phyloP scores from a whole-genome alignment of 75 land plant species.

The Isoetes taiwanensis region DNA sequence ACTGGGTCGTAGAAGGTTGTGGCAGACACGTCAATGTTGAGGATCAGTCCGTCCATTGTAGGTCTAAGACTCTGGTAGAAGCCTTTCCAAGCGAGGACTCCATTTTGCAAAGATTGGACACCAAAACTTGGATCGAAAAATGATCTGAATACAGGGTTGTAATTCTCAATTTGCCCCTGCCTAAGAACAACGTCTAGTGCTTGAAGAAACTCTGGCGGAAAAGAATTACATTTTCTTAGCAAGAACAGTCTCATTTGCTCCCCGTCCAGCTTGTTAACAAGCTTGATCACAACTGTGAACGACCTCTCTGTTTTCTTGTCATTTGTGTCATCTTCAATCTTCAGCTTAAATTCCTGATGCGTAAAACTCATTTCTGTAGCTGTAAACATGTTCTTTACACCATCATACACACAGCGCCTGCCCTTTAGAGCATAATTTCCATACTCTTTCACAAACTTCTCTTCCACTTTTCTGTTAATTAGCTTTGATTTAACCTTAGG shows the following conservation, averaged over 20 bases:
- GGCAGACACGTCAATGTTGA: slow-evolving; percentile 74
- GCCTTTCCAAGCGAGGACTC: slow-evolving; percentile 62
- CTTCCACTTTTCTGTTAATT: too few relatives aligned
- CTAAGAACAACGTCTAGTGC: slow-evolving; percentile 68
- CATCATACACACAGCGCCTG: too few relatives aligned
- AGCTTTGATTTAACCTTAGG: slow-evolving; percentile 51
- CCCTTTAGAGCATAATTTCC: too few relatives aligned
- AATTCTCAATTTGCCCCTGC: slow-evolving; percentile 42
- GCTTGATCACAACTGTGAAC: slow-evolving; percentile 42
- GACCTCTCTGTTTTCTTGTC: too few relatives aligned
- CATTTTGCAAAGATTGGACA: slow-evolving; percentile 41
- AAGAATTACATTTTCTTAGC: slow-evolving; percentile 17
- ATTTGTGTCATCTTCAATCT: too few relatives aligned
- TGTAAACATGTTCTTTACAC: too few relatives aligned
- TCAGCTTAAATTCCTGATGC: too few relatives aligned
- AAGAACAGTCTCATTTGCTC: slow-evolving; percentile 38
- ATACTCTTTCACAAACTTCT: too few relatives aligned
- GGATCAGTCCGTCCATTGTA: slow-evolving; percentile 70
- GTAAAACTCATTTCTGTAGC: too few relatives aligned
- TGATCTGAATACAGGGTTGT: slow-evolving; percentile 44
- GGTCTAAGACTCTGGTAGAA: slow-evolving; percentile 85
- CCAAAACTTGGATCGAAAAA: slow-evolving; percentile 51
- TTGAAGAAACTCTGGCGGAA: slow-evolving; percentile 74
- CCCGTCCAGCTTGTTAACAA: slow-evolving; percentile 47
- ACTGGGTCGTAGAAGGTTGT: slow-evolving; percentile 74